Base-by-base conservation (phyloP, 371 early-diverging fungal species). In the Chytridium lagenaria region DNA sequence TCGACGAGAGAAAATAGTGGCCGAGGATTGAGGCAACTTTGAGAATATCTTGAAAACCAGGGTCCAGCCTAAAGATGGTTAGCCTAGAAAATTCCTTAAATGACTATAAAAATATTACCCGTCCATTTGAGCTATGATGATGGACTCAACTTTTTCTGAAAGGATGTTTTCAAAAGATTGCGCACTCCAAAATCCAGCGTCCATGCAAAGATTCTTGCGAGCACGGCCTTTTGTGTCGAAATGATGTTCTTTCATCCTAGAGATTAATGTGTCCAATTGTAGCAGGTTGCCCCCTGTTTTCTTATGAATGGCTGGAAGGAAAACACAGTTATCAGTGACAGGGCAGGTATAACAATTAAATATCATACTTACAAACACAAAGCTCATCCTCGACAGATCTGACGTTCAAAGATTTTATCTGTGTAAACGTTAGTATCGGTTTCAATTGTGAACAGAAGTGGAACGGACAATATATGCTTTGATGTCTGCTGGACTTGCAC, bases 1-100 rank as follows among this genome's bases (percentile, higher is more conserved):
- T 66, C 67, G 23, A 15, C 38, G 15, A 66, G 38, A 44, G 19
- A 15, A 66, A 66, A 28, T 66, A 66, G n/a, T 66, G 67, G 15
- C 67, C 67, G 3, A 38, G 31, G 28, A 66, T 28, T 12, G 67
- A 37, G 12, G 67, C 38, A 22, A 19, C 28, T 31, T 44, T 37
- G 10, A 66, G 23, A 66, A 40, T 31, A 3, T 3, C 28, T 37
- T 66, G 49, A 28, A 66, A 66, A 2, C 2, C 10, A 15, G 49
- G 12, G 38, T 66, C 49, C 26, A 55, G 57, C 57, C 57, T 19
- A 49, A n/a, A n/a, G n/a, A n/a, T n/a, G n/a, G n/a, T n/a, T n/a
- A n/a, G n/a, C n/a, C n/a, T 55, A 19, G 7, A 55, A 55, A 44
- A 44, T 7, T 44, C 44, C 12, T 44, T 44, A 19, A 44, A 44